phyloP scores from a whole-genome alignment of 345 rosid species.

The Lepidium aucheri region DNA sequence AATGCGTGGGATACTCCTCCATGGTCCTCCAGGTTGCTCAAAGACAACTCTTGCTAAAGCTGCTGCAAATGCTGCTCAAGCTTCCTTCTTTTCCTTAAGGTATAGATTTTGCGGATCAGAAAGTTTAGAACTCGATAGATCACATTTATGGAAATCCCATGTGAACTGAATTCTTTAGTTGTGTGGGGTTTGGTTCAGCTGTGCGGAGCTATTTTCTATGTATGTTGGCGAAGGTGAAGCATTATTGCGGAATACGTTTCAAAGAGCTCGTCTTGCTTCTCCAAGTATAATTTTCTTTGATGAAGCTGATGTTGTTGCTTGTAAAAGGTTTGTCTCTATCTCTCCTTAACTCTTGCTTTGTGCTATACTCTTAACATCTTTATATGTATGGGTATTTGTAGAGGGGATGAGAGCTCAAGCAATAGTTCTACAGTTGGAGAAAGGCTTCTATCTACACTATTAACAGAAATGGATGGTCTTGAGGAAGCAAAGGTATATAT shows the following conservation, averaged over 20 bases:
- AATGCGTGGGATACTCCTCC: constrained; percentile 73
- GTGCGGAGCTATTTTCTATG: constrained; percentile 92
- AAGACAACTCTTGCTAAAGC: constrained; percentile 99
- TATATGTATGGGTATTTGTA: constrained; percentile 16
- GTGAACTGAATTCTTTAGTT: neutral
- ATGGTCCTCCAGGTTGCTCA: constrained; percentile 99
- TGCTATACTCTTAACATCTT: neutral
- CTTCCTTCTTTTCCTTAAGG: constrained; percentile 89
- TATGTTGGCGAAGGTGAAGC: constrained; percentile 99
- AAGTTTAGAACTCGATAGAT: neutral
- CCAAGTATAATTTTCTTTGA: constrained; percentile 96
- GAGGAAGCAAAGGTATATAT: constrained; percentile 69
- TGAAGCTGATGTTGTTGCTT: constrained; percentile 87
- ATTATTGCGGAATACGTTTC: constrained; percentile 71
- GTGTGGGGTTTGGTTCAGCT: constrained; percentile 35
- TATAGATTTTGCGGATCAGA: constrained; percentile 12
- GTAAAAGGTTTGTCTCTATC: constrained; percentile 49
- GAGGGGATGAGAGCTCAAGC: constrained; percentile 65
- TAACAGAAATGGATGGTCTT: constrained; percentile 97
- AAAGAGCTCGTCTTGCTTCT: constrained; percentile 82
- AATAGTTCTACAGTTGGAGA: constrained; percentile 64
- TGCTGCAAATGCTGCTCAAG: constrained; percentile 85
- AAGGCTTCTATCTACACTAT: constrained; percentile 83
- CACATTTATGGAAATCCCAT: neutral
- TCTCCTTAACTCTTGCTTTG: neutral